Evolutionary conservation across 768 basidiomycete genomes (phyloP), one percentile per base, ranked within the genome.

Genomic region (Panaeolus cyanescens): DNA sequence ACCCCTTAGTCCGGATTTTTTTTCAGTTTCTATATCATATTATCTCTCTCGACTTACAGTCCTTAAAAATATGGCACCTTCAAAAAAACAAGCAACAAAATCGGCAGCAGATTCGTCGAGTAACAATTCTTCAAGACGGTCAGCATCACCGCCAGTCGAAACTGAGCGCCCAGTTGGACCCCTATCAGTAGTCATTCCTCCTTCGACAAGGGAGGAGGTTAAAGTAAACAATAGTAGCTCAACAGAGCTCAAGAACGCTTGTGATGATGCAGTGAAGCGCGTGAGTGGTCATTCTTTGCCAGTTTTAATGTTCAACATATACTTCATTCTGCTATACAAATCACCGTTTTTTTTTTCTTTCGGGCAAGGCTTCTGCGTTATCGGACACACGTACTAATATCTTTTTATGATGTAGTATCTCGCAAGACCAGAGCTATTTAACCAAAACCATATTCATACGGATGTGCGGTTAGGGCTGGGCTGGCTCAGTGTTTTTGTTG

Each of bases 251-350:
- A 88, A 88, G 74, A 86, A 88, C 66, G 83, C 87, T 17, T 88
- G 86, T 63, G 96, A 99, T 74, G 96, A 99, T 77, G 89, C 90
- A 45, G 78, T 98, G 60, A 94, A 93, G 75, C 89, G 92, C 69
- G 95, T 96, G 71, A 59, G 79, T 78, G 37, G 54, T 50, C 33
- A 50, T 28, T 15, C 45, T 50, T n/a, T n/a, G n/a, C n/a, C n/a
- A n/a, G n/a, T n/a, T n/a, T 50, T 22, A 50, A 28, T n/a, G 30
- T 28, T 2, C 22, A 6, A 12, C 10, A 28, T 50, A 12, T 12
- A 5, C 12, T 28, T 12, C 25, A 50, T 50, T 50, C 22, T 42
- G 6, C 19, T 39, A n/a, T 22, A 22, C 6, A n/a, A 20, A 42
- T 42, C 39, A 42, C n/a, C n/a, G n/a, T n/a, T n/a, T n/a, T n/a